phyloP scores from a whole-genome alignment of 1,284 basidiomycete species.

The Microbotryum lychnidis-dioicae region DNA sequence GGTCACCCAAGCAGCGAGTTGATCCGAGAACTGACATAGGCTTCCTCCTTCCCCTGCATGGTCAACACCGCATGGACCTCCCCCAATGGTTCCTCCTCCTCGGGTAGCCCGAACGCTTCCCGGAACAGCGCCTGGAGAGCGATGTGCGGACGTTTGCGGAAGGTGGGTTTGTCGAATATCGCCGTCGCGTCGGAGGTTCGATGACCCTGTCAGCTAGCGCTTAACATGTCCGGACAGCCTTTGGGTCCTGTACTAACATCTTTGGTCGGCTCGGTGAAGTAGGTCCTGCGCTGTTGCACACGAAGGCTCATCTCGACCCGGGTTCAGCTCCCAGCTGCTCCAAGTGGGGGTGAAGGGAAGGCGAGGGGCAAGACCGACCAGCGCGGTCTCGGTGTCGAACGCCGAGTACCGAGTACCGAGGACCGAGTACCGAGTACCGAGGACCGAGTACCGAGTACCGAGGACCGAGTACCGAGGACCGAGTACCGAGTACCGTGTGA shows the following conservation, averaged over 20 bases:
- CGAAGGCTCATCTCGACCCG: conserved; percentile 1
- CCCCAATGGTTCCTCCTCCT: conserved; percentile 27
- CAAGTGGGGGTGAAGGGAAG: not conserved
- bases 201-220: not conserved
- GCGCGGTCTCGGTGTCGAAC: too few relatives aligned
- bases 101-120: conserved; percentile 33
- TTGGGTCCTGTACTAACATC: conserved; percentile 20
- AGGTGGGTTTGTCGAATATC: not conserved
- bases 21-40: conserved; percentile 62
- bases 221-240: too few relatives aligned
- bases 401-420: too few relatives aligned
- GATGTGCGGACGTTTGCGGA: not conserved
- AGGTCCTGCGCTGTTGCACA: conserved; percentile 18
- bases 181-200: too few relatives aligned
- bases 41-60: conserved; percentile 75
- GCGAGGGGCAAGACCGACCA: not conserved
- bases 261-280: conserved; percentile 30
- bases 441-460: too few relatives aligned
- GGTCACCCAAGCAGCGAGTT: too few relatives aligned
- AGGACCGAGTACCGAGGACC: too few relatives aligned
- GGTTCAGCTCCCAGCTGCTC: not conserved
- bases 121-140: conserved; percentile 28
- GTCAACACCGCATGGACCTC: conserved; percentile 86
- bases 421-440: too few relatives aligned
- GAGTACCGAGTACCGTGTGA: too few relatives aligned